Evolutionary conservation across 257 asterid species (phyloP).

Genomic region (Scutellaria barbata): DNA sequence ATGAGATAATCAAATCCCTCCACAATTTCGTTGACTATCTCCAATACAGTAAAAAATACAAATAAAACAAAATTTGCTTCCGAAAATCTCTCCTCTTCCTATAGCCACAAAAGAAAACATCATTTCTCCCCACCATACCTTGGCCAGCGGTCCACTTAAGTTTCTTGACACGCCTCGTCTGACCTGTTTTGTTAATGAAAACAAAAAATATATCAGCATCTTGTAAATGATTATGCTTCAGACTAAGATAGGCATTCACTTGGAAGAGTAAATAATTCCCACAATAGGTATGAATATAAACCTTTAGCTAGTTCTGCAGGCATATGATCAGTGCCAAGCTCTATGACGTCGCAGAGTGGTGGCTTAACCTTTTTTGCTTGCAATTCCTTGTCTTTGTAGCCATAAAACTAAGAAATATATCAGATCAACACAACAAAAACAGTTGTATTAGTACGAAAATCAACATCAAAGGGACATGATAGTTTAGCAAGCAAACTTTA

Average conservation of each 20-base stretch:
- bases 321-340: constrained; percentile 50
- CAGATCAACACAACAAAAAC: constrained; percentile 1
- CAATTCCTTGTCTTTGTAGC: constrained; percentile 44
- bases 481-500: neutral
- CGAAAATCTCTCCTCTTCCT: neutral
- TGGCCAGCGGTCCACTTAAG: constrained; percentile 13
- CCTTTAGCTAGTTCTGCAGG: constrained; percentile 80
- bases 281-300: constrained; percentile 27
- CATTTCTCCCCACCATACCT: constrained; percentile 42
- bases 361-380: constrained; percentile 39
- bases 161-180: constrained; percentile 35
- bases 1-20: neutral
- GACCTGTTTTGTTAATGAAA: constrained; percentile 44
- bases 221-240: neutral
- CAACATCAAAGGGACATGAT: neutral
- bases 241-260: neutral
- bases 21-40: neutral
- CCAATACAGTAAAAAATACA: neutral
- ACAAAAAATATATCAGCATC: constrained; percentile 24
- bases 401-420: no score
- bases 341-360: constrained; percentile 55
- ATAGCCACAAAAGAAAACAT: neutral
- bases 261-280: neutral
- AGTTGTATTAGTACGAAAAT: neutral
- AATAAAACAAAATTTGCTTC: neutral